Evolutionary conservation across 345 rosid species (phyloP).

Genomic region (Sisymbrium irio): DNA sequence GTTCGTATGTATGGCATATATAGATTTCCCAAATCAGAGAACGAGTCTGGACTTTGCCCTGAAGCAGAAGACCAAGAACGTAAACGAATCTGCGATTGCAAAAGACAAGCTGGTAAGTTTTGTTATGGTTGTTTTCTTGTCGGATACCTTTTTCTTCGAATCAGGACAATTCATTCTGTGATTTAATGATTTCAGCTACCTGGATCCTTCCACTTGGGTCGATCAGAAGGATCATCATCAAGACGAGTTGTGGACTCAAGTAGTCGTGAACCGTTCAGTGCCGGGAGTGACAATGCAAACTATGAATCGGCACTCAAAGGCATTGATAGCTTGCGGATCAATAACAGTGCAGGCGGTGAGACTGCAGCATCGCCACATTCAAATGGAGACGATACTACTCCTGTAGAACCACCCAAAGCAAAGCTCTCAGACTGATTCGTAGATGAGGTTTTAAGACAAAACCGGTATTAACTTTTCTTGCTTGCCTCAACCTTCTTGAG

Average conservation of each 20-base stretch:
- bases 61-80: slow-evolving; percentile 73
- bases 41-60: slow-evolving; percentile 47
- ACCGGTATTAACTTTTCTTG: slow-evolving; percentile 12
- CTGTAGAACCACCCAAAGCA: slow-evolving; percentile 6
- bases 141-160: not conserved
- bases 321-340: slow-evolving; percentile 59
- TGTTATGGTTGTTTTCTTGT: not conserved
- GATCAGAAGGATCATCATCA: slow-evolving; percentile 58
- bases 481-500: slow-evolving; percentile 5
- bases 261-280: slow-evolving; percentile 55
- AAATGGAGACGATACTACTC: slow-evolving; percentile 23
- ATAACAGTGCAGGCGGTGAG: slow-evolving; percentile 31
- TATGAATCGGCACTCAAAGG: slow-evolving; percentile 63
- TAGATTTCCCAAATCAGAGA: slow-evolving; percentile 64
- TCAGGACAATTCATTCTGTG: not conserved
- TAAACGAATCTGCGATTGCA: slow-evolving; percentile 52
- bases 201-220: slow-evolving; percentile 53
- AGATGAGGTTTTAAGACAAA: not conserved
- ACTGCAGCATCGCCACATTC: slow-evolving; percentile 10
- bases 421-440: slow-evolving; percentile 26
- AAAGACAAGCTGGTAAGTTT: slow-evolving; percentile 21
- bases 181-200: slow-evolving; percentile 43
- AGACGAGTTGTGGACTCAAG: slow-evolving; percentile 55
- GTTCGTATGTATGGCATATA: slow-evolving; percentile 34
- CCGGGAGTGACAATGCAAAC: slow-evolving; percentile 43